phyloP scores from a whole-genome alignment of 768 basidiomycete genomes.

The Lentinula detonsa region DNA sequence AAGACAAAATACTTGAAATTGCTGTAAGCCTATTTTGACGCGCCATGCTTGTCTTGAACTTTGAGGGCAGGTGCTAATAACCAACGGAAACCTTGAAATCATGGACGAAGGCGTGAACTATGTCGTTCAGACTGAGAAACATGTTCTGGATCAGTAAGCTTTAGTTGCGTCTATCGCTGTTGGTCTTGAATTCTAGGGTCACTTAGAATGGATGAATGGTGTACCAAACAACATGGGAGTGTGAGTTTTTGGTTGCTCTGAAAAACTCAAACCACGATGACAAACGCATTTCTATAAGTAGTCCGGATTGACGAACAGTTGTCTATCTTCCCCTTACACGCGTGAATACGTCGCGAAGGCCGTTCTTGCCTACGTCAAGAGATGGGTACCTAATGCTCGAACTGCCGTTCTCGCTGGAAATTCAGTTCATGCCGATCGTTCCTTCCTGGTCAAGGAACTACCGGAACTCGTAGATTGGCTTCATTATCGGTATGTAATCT shows the following conservation, averaged over 20 bases:
- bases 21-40: conserved; percentile 38
- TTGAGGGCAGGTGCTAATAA: conserved; percentile 66
- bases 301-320: conserved; percentile 82
- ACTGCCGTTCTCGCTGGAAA: conserved; percentile 78
- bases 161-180: conserved; percentile 13
- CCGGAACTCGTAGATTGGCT: conserved; percentile 73
- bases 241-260: conserved; percentile 29
- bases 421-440: conserved; percentile 77
- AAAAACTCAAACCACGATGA: background rate
- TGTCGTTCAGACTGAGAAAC: conserved; percentile 69
- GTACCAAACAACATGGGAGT: conserved; percentile 70
- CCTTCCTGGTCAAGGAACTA: conserved; percentile 74
- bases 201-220: conserved; percentile 84
- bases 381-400: conserved; percentile 68
- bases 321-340: conserved; percentile 63
- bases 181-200: background rate
- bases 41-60: background rate
- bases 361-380: conserved; percentile 75
- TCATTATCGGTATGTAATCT: conserved; percentile 59
- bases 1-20: conserved; percentile 75
- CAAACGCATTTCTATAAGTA: conserved; percentile 17
- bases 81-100: conserved; percentile 72
- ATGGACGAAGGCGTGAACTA: conserved; percentile 80
- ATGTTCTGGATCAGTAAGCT: conserved; percentile 55
- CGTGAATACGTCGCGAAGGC: conserved; percentile 50